Conservation (phyloP, 2,329 filamentous ascomycete genomes). For the Simplicillium sp. region DNA sequence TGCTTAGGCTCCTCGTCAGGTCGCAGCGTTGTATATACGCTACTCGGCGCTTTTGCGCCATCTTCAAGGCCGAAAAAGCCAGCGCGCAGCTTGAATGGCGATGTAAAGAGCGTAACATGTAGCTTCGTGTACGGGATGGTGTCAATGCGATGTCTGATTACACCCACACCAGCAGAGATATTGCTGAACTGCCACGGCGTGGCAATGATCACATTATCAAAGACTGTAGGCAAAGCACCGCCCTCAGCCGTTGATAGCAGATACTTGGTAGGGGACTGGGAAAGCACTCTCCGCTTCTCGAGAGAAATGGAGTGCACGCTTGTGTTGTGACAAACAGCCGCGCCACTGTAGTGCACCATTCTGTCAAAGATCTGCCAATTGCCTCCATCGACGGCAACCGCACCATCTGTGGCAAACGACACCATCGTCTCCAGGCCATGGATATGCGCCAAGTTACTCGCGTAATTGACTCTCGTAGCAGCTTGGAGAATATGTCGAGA, state of each 20-base stretch:
- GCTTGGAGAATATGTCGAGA: conserved; percentile 79
- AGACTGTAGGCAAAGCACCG: conserved; percentile 40
- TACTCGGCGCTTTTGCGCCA: conserved; percentile 53
- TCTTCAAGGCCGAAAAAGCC: conserved; percentile 60
- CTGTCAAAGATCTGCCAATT: conserved; percentile 92
- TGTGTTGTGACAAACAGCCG: conserved; percentile 55
- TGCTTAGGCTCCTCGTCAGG: conserved; percentile 40
- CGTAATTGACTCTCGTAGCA: conserved; percentile 89
- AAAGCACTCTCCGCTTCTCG: conserved; percentile 30
- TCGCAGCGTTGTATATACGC: conserved; percentile 74
- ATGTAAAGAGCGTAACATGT: conserved; percentile 83
- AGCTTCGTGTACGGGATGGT: conserved; percentile 76
- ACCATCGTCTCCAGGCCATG: conserved; percentile 88
- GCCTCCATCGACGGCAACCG: conserved; percentile 68
- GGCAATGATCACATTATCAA: conserved; percentile 76
- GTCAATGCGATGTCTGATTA: conserved; percentile 64
- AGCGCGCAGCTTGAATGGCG: conserved; percentile 62
- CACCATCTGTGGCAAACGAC: conserved; percentile 81
- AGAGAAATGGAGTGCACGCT: conserved; percentile 53
- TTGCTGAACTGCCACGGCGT: conserved; percentile 73
- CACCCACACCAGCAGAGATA: conserved; percentile 52
- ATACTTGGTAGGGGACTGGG: conserved; percentile 34
- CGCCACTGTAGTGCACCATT: conserved; percentile 61
- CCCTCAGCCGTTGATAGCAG: conserved; percentile 27
- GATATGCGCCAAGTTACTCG: conserved; percentile 75